Conservation (phyloP, 495 filamentous ascomycete genomes). For the Sordaria brevicollis region DNA sequence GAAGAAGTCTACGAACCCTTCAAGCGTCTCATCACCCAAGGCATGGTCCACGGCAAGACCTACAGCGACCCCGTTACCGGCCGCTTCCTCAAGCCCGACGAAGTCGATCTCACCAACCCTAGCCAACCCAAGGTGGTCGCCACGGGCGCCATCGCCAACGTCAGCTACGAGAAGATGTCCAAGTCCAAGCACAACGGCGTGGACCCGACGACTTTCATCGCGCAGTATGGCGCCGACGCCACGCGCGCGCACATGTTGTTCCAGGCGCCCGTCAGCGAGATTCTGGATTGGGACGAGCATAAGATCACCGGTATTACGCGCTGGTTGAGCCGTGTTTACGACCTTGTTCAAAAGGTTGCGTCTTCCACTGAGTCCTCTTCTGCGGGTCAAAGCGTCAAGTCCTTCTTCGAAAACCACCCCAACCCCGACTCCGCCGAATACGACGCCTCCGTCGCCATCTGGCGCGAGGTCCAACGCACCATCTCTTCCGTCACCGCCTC, state of each 20-base stretch:
- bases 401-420: conserved; percentile 19
- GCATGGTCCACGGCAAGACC: conserved; percentile 87
- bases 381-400: neutral
- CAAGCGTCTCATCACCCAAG: conserved; percentile 69
- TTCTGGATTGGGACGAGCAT: conserved; percentile 80
- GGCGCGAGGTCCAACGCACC: conserved; percentile 54
- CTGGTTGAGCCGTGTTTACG: conserved; percentile 61
- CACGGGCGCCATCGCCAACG: conserved; percentile 43
- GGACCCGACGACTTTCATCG: conserved; percentile 63
- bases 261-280: conserved; percentile 70
- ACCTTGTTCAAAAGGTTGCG: conserved; percentile 36
- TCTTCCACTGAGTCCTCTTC: neutral
- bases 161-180: conserved; percentile 89
- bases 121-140: conserved; percentile 48
- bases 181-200: conserved; percentile 92
- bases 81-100: conserved; percentile 66
- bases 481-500: conserved; percentile 57
- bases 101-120: conserved; percentile 54
- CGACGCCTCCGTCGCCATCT: conserved; percentile 46
- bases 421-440: conserved; percentile 11
- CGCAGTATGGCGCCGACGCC: conserved; percentile 69
- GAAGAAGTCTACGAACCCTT: conserved; percentile 53
- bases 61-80: conserved; percentile 65
- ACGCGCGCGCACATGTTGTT: conserved; percentile 82
- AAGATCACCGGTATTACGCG: conserved; percentile 72